phyloP scores from a whole-genome alignment of 345 rosid species.

The Acer negundo region DNA sequence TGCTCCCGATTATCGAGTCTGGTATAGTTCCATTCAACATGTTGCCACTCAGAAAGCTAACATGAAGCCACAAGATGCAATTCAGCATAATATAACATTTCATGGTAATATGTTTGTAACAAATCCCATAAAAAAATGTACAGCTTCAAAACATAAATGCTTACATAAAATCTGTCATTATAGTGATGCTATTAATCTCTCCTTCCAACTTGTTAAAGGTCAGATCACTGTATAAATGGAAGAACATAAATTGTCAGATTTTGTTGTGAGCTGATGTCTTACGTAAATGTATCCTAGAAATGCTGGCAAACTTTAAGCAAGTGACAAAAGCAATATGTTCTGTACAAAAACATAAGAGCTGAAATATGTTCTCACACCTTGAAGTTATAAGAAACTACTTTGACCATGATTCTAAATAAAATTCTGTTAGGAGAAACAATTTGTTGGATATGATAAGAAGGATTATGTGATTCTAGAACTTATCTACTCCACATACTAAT shows the following conservation, averaged over 20 bases:
- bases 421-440: background rate
- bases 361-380: background rate
- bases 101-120: background rate
- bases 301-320: background rate
- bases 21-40: constrained; percentile 30
- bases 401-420: background rate
- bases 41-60: constrained; percentile 27
- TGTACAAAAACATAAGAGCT: background rate
- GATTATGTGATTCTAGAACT: background rate
- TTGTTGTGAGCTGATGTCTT: background rate
- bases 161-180: constrained; percentile 15
- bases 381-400: background rate
- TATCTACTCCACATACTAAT: too few relatives aligned
- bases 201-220: constrained; percentile 26
- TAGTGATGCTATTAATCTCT: background rate
- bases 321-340: background rate
- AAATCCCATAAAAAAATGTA: background rate
- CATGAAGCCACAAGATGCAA: background rate
- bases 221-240: constrained; percentile 25
- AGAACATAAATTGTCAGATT: background rate
- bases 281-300: background rate
- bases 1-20: constrained; percentile 1
- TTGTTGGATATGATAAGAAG: background rate
- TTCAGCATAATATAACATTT: background rate
- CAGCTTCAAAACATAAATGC: background rate